These are phyloP conservation scores for Umbelopsis ramanniana DNA, from an alignment of 192 early-diverging fungal species.

Conservation along the genomic window DNA sequence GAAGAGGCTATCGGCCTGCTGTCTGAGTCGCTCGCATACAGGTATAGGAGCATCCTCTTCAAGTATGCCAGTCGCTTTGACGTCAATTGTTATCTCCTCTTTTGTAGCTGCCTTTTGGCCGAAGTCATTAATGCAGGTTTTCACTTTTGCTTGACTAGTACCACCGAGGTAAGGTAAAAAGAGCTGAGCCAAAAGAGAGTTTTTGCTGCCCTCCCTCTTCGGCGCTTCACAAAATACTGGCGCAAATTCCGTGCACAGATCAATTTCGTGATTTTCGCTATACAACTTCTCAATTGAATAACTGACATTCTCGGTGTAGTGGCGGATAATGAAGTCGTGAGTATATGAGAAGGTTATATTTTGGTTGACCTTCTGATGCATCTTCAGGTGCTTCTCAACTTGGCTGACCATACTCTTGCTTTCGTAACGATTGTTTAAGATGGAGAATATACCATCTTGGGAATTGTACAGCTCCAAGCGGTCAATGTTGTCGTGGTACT, in stretches of 20 bases:
- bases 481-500: slow-evolving; percentile 57
- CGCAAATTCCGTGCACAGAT: background rate
- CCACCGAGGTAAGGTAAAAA: background rate
- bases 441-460: slow-evolving; percentile 70
- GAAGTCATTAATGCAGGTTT: background rate
- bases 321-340: background rate
- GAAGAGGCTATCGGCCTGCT: slow-evolving; percentile 65
- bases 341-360: background rate
- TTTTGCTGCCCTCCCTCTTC: background rate
- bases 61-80: background rate
- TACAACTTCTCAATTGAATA: background rate
- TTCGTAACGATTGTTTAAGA: slow-evolving; percentile 45
- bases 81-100: background rate
- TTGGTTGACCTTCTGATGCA: background rate
- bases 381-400: background rate
- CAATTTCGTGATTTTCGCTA: background rate
- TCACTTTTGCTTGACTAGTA: too few species aligned
- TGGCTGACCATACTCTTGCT: background rate
- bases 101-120: background rate
- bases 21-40: slow-evolving; percentile 53
- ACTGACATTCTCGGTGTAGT: background rate
- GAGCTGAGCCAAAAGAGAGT: background rate
- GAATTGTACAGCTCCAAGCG: slow-evolving; percentile 71
- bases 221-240: background rate
- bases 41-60: background rate